Base-by-base conservation (phyloP, 768 basidiomycete species). In the Wakefieldia striispora region DNA sequence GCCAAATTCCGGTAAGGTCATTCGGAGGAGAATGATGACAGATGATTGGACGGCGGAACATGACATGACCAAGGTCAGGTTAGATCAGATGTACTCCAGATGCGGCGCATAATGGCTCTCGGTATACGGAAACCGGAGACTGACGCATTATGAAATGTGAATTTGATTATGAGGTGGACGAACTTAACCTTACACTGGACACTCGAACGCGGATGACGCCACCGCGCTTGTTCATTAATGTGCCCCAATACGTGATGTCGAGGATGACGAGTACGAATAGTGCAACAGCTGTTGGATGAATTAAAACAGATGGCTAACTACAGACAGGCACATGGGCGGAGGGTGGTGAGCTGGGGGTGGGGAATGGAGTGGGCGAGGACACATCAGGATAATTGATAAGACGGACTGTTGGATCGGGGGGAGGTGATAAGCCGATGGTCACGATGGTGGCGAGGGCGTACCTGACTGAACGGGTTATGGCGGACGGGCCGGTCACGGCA, bases 401-500 rank as follows among this genome's bases (percentile, higher is more conserved):
- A 54, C 33, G 19, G 24, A 33, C 49, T 39, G 40, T 46, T 43
- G 38, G 48, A 52, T 44, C 44, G 46, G 48, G 36, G 36, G 26
- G 27, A 54, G 38, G 37, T 33, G 56, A 62, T 66, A 56, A 63
- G 60, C 58, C 45, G 49, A 57, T 53, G 55, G 48, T 36, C 45
- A 50, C 47, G 46, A 54, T 46, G 47, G 40, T 53, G 49, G 51
- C 58, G 61, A 57, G 45, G 42, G 40, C 64, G 60, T 62, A 68
- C 66, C 63, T 64, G 50, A 45, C 40, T 31, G 38, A 34, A 53
- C 44, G 44, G 44, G 45, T 50, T 42, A 40, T 47, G 45, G 52
- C 44, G 43, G 40, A 45, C 52, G 50, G 47, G 35, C 55, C 57
- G 55, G 62, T 83, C 76, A 98, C 65, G 90, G 85, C 53, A 97